Percentiles rank a stretch among this genome's conserved stretches.
These are phyloP conservation scores for Melampsora occidentalis DNA, from an alignment of 1,284 basidiomycete genomes.

Conservation along the genomic window DNA sequence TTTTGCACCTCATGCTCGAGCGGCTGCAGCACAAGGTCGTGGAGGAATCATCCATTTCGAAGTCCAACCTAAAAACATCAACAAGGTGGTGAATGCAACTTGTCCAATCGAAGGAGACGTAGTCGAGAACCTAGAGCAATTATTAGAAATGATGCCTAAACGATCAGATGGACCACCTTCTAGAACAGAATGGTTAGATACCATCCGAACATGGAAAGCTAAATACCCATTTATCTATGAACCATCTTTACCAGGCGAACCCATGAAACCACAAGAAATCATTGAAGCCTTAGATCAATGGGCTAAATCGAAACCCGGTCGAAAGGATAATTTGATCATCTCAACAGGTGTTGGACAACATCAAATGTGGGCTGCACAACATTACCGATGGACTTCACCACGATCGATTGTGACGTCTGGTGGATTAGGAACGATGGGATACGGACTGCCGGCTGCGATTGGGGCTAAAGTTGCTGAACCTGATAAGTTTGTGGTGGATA, in stretches of 20 bases:
- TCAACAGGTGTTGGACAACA: slow-evolving; percentile 96
- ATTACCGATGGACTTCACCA: slow-evolving; percentile 85
- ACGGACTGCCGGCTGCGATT: slow-evolving; percentile 87
- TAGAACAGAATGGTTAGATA: slow-evolving; percentile 74
- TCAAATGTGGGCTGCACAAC: slow-evolving; percentile 99
- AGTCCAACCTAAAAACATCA: slow-evolving; percentile 97
- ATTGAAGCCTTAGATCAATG: slow-evolving; percentile 80
- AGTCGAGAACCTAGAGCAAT: slow-evolving; percentile 71
- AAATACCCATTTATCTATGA: slow-evolving; percentile 85
- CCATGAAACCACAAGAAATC: slow-evolving; percentile 94
- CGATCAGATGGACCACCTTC: slow-evolving; percentile 55
- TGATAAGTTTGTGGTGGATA: slow-evolving; percentile 87
- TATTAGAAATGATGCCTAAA: slow-evolving; percentile 73
- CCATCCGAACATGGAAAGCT: slow-evolving; percentile 80
- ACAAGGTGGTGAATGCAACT: slow-evolving; percentile 94
- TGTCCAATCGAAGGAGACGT: slow-evolving; percentile 94
- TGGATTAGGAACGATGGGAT: slow-evolving; percentile 92
- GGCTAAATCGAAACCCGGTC: slow-evolving; percentile 61
- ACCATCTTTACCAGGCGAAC: slow-evolving; percentile 52
- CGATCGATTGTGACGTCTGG: slow-evolving; percentile 92
- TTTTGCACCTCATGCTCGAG: slow-evolving; percentile 85
- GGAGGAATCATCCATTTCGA: slow-evolving; percentile 99
- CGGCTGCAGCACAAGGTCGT: slow-evolving; percentile 76
- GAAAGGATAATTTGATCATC: slow-evolving; percentile 83
- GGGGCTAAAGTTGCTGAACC: slow-evolving; percentile 96